Evolutionary conservation across 2,329 filamentous ascomycete species (phyloP).

Genomic region (Cladosporium sp.): DNA sequence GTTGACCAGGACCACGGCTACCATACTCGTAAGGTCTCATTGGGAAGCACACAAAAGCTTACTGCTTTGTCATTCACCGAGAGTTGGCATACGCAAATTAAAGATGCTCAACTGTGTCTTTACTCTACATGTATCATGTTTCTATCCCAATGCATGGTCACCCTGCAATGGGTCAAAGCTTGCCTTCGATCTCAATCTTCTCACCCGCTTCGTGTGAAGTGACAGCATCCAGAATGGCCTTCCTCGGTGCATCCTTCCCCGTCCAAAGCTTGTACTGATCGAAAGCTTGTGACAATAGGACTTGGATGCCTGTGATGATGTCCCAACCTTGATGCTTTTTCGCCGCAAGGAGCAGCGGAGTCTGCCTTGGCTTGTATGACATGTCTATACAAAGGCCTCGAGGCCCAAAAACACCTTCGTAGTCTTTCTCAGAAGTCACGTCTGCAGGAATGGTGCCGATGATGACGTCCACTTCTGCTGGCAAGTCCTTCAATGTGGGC

Average conservation of each 20-base stretch:
- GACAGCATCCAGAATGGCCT: neutral
- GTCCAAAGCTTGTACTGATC: constrained; percentile 1
- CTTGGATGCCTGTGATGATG: neutral
- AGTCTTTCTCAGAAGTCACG: neutral
- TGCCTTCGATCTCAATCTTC: too few relatives aligned
- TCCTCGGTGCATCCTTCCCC: neutral
- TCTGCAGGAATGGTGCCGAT: constrained; percentile 2
- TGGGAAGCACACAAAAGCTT: too few relatives aligned
- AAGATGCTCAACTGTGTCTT: too few relatives aligned
- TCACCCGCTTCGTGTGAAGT: too few relatives aligned
- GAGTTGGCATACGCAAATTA: too few relatives aligned
- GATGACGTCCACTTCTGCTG: neutral
- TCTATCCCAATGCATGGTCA: too few relatives aligned
- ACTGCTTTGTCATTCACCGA: too few relatives aligned
- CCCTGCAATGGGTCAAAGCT: too few relatives aligned
- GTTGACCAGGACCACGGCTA: too few relatives aligned
- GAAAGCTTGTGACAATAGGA: neutral
- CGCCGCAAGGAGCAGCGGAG: neutral
- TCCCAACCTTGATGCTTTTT: neutral
- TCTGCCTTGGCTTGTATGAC: constrained; percentile 5
- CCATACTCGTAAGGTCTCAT: too few relatives aligned
- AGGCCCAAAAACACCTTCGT: neutral
- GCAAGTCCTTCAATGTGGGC: too few relatives aligned
- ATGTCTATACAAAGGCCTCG: constrained; percentile 4
- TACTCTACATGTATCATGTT: too few relatives aligned